Evolutionary conservation across 495 filamentous ascomycete genomes (phyloP), one percentile per base, ranked within the genome.

Genomic region (Annulohypoxylon bovei): DNA sequence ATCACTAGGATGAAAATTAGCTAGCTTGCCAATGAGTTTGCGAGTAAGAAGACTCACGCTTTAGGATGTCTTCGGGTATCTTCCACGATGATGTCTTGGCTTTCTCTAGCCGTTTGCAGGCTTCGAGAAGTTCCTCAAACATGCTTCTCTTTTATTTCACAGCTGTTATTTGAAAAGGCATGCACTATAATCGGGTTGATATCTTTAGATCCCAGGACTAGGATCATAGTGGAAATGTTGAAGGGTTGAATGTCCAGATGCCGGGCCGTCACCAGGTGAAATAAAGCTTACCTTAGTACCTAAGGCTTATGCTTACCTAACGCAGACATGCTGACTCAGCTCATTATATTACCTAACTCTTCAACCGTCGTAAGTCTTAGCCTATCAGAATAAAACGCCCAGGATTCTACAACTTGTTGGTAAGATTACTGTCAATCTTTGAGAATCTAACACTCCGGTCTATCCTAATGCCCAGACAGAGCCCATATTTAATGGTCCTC

Each of bases 51-150:
- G 6, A 1, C 64, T 27, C 39, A 72, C 69, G 16, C 16, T 27
- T 30, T 30, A 50, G 22, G 40, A 72, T 25, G 23, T 56, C 27
- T 6, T 72, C 69, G 3, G 20, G 27, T 0, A 60, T 20, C 8
- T 54, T 59, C 35, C 12, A 60, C 16, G 28, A 7, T 6, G 44
- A 23, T 1, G 18, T 35, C 20, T 33, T 22, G 25, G 37, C 16
- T 20, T 23, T 30, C 4, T 25, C 37, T 25, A 67, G 30, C 39
- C 11, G 22, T 14, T 37, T 60, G 40, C 60, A 72, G 22, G 69
- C 60, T 23, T 49, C 18, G 0, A 72, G 4, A n/a, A 72, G 58
- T 23, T 67, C 46, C 0, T 63, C 60, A 20, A 59, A 65, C 64
- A 72, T 72, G 6, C 27, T 62, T 35, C 2, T 8, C 20, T 16